These are phyloP conservation scores for Marchantia polymorpha DNA, from an alignment of 225 moss, liverwort and hornwort genomes.

Conservation along the genomic window DNA sequence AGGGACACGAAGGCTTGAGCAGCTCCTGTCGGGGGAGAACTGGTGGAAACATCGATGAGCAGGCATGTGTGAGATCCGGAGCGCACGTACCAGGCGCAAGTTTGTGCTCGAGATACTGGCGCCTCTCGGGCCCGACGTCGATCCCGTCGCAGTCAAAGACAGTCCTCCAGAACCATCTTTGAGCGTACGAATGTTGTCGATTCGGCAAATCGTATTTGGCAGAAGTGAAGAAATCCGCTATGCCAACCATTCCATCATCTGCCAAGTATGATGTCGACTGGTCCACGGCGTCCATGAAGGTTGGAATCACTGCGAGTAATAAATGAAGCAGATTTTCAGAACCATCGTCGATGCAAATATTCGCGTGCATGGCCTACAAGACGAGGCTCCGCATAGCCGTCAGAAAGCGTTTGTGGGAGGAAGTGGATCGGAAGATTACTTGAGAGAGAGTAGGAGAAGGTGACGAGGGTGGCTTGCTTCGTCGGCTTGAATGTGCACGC, in stretches of 20 bases:
- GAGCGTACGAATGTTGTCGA: slow-evolving; percentile 74
- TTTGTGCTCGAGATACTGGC: slow-evolving; percentile 83
- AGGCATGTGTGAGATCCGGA: not conserved
- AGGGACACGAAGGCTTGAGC: too few species aligned
- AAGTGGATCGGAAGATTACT: slow-evolving; percentile 42
- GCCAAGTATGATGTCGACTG: slow-evolving; percentile 60
- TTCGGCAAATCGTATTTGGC: slow-evolving; percentile 93
- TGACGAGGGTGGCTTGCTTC: slow-evolving; percentile 62
- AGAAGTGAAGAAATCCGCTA: slow-evolving; percentile 93
- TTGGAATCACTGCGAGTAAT: slow-evolving; percentile 68
- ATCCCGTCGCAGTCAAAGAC: slow-evolving; percentile 86
- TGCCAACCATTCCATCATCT: slow-evolving; percentile 83
- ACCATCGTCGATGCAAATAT: not conserved
- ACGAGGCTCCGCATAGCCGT: not conserved
- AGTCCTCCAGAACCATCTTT: slow-evolving; percentile 94
- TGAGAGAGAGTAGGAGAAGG: slow-evolving; percentile 91
- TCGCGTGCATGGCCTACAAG: not conserved
- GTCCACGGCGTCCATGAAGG: slow-evolving; percentile 84
- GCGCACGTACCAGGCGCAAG: slow-evolving; percentile 65
- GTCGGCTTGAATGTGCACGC: slow-evolving; percentile 39
- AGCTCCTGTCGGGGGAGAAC: too few species aligned
- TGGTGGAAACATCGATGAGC: not conserved
- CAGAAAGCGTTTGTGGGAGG: not conserved
- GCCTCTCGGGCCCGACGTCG: slow-evolving; percentile 89
- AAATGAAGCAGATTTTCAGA: not conserved